These are phyloP conservation scores for Glomus cerebriforme DNA, from an alignment of 192 early-diverging fungal genomes.

Conservation along the genomic window DNA sequence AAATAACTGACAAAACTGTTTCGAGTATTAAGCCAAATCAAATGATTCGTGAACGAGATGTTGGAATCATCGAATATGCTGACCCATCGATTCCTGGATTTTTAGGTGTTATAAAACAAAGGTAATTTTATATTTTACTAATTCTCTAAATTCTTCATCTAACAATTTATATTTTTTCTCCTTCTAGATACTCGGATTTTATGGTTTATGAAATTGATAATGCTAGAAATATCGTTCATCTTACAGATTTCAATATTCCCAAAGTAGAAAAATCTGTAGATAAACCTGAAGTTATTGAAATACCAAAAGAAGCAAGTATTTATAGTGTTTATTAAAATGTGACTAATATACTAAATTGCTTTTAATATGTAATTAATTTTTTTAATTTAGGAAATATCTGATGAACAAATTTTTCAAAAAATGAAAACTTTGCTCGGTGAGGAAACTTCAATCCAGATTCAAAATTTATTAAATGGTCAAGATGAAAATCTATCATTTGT, in stretches of 20 bases:
- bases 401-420: slow-evolving; percentile 8
- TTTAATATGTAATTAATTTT: background rate
- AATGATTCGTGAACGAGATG: slow-evolving; percentile 57
- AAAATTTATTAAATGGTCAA: background rate
- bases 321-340: background rate
- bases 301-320: background rate
- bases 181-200: slow-evolving; percentile 77
- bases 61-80: slow-evolving; percentile 67
- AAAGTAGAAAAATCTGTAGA: background rate
- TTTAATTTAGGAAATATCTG: background rate
- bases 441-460: background rate
- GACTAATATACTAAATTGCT: no score
- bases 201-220: slow-evolving; percentile 89
- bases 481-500: background rate
- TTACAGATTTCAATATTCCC: slow-evolving; percentile 38
- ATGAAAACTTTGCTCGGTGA: slow-evolving; percentile 10
- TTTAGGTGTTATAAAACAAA: slow-evolving; percentile 62
- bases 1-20: background rate
- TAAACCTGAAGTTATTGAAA: background rate
- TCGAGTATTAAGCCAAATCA: background rate
- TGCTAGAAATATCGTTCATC: slow-evolving; percentile 67
- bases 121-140: slow-evolving; percentile 49
- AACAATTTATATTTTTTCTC: background rate
- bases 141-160: background rate
- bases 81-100: slow-evolving; percentile 49